Evolutionary conservation across 164 flowering plant species (phyloP).

Genomic region (Chimonanthus praecox): DNA sequence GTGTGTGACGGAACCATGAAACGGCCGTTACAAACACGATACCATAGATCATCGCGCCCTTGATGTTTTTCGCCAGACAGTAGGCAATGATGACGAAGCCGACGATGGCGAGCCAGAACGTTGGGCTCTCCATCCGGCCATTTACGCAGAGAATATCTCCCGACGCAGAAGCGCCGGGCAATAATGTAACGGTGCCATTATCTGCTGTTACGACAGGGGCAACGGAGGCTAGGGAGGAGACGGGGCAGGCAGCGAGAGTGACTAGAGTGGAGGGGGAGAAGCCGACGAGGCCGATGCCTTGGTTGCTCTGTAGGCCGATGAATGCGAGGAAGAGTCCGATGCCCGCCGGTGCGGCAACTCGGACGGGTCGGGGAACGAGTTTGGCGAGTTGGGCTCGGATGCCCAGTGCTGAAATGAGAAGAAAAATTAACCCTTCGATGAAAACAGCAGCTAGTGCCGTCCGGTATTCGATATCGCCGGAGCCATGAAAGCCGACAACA

Average conservation of each 20-base stretch:
- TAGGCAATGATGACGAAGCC: constrained; percentile 82
- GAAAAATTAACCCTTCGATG: constrained; percentile 69
- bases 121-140: constrained; percentile 76
- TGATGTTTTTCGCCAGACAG: constrained; percentile 55
- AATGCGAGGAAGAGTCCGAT: constrained; percentile 89
- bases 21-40: constrained; percentile 80
- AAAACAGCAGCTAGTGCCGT: constrained; percentile 72
- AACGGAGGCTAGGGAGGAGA: constrained; percentile 39
- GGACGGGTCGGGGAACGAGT: constrained; percentile 75
- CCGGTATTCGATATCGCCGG: constrained; percentile 54
- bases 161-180: constrained; percentile 64
- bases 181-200: constrained; percentile 56
- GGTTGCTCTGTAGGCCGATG: constrained; percentile 72
- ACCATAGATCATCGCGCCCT: constrained; percentile 94
- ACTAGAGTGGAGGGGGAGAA: constrained; percentile 68
- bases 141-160: constrained; percentile 50
- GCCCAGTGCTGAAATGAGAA: constrained; percentile 66
- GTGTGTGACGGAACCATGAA: constrained; percentile 83
- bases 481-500: constrained; percentile 91
- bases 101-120: constrained; percentile 73
- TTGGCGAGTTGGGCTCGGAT: constrained; percentile 70
- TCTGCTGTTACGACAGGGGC: constrained; percentile 53
- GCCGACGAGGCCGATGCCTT: constrained; percentile 78
- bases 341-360: constrained; percentile 79
- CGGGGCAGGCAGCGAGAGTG: constrained; percentile 77